phyloP scores from a whole-genome alignment of 306 rosid genomes.

The Lagenaria siceraria region DNA sequence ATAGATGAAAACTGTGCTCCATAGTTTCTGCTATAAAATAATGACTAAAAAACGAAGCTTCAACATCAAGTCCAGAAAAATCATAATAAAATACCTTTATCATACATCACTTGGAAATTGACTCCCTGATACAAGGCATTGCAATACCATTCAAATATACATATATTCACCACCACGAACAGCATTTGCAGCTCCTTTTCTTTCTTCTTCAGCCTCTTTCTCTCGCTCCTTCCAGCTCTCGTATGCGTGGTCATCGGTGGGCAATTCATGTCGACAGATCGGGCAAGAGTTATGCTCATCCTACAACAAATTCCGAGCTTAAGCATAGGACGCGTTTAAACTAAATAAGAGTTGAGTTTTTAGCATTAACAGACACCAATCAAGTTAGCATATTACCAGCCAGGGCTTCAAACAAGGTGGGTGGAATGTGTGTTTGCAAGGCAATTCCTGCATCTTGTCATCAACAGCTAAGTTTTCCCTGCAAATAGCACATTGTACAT shows the following conservation, averaged over 20 bases:
- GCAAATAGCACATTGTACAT: slow-evolving; percentile 82
- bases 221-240: slow-evolving; percentile 98
- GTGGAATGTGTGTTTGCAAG: slow-evolving; percentile 96
- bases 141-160: slow-evolving; percentile 46
- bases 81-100: not conserved
- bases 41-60: not conserved
- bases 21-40: not conserved
- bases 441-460: slow-evolving; percentile 90
- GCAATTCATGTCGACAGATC: slow-evolving; percentile 75
- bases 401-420: slow-evolving; percentile 92
- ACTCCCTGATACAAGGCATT: not conserved
- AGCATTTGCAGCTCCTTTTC: slow-evolving; percentile 92
- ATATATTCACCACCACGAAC: slow-evolving; percentile 89
- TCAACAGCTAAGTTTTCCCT: slow-evolving; percentile 56
- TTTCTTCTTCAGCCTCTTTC: slow-evolving; percentile 90
- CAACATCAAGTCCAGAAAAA: not conserved
- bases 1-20: not conserved
- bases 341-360: not conserved
- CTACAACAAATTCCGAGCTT: slow-evolving; percentile 23
- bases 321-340: not conserved
- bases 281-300: slow-evolving; percentile 87
- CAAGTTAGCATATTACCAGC: slow-evolving; percentile 53
- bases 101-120: not conserved
- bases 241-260: slow-evolving; percentile 72
- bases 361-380: slow-evolving; percentile 11